Percentiles rank a stretch among this genome's conserved stretches.
Conservation (phyloP, 1,139 yeast genomes). For the Diutina pseudorugosa region DNA sequence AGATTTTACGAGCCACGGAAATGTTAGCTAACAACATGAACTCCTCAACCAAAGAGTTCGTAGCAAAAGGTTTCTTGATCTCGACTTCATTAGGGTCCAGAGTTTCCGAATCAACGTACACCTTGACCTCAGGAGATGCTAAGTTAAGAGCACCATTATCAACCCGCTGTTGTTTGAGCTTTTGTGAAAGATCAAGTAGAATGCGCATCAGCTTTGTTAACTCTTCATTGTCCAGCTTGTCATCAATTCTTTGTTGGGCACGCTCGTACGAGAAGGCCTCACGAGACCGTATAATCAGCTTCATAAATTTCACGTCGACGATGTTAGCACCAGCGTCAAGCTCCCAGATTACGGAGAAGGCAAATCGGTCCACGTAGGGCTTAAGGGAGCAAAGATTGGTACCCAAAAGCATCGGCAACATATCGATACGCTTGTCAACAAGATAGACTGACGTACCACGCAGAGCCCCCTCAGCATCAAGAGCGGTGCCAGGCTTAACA, state of each 20-base stretch:
- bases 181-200: constrained; percentile 63
- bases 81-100: constrained; percentile 96
- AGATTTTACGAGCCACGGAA: constrained; percentile 86
- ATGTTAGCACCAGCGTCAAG: constrained; percentile 79
- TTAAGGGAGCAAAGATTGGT: constrained; percentile 92
- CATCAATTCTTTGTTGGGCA: constrained; percentile 90
- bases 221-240: constrained; percentile 62
- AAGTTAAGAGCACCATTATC: constrained; percentile 95
- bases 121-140: constrained; percentile 97
- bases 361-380: constrained; percentile 92
- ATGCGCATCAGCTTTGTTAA: constrained; percentile 85
- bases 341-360: constrained; percentile 95
- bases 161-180: constrained; percentile 71
- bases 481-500: constrained; percentile 83
- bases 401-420: constrained; percentile 93
- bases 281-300: constrained; percentile 81
- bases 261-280: constrained; percentile 93
- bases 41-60: constrained; percentile 94
- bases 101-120: constrained; percentile 93
- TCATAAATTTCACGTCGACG: constrained; percentile 68
- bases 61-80: constrained; percentile 74
- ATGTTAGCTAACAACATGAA: constrained; percentile 97
- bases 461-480: constrained; percentile 93
- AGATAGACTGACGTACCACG: constrained; percentile 95
- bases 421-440: constrained; percentile 98